A percentile compares a stretch with the other conserved stretches of the same genome.
Conservation (phyloP, 2,329 filamentous ascomycete genomes). For the Nemania diffusa region DNA sequence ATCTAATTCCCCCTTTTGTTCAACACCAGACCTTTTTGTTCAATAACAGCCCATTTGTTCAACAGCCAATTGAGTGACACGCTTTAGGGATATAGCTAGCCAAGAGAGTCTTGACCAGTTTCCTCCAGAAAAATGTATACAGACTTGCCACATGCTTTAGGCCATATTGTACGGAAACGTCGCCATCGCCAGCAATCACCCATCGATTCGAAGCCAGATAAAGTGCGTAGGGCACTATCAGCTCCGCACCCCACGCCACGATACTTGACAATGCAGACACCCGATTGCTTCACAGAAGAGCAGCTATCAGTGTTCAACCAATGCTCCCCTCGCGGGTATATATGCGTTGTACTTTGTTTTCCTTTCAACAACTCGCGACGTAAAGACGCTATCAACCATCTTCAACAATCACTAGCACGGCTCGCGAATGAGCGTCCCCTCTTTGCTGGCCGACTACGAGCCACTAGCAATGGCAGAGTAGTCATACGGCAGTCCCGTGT, state of each 20-base stretch:
- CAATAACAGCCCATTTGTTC: no score
- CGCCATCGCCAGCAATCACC: slow-evolving; percentile 38
- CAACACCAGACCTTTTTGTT: no score
- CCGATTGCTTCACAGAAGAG: slow-evolving; percentile 42
- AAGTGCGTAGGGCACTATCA: slow-evolving; percentile 35
- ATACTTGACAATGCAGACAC: slow-evolving; percentile 40
- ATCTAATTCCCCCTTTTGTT: neutral
- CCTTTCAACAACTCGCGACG: slow-evolving; percentile 43
- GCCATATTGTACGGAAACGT: slow-evolving; percentile 41
- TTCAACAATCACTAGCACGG: slow-evolving; percentile 43
- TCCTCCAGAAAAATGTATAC: slow-evolving; percentile 39
- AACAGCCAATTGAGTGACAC: slow-evolving; percentile 10
- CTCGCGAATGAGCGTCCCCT: slow-evolving; percentile 47
- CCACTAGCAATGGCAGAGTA: slow-evolving; percentile 41
- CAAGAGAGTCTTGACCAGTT: slow-evolving; percentile 1
- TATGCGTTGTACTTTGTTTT: slow-evolving; percentile 50
- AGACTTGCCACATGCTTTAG: slow-evolving; percentile 39
- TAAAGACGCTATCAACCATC: slow-evolving; percentile 41
- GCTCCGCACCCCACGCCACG: slow-evolving; percentile 33
- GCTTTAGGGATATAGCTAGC: neutral
- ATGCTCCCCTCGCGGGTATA: slow-evolving; percentile 49
- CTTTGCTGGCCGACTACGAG: slow-evolving; percentile 46
- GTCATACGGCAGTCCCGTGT: slow-evolving; percentile 41
- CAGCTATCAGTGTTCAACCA: slow-evolving; percentile 50
- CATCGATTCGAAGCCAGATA: slow-evolving; percentile 35